Base-by-base conservation (phyloP, 2,329 filamentous ascomycete genomes). In the Gnomoniopsis sp. region DNA sequence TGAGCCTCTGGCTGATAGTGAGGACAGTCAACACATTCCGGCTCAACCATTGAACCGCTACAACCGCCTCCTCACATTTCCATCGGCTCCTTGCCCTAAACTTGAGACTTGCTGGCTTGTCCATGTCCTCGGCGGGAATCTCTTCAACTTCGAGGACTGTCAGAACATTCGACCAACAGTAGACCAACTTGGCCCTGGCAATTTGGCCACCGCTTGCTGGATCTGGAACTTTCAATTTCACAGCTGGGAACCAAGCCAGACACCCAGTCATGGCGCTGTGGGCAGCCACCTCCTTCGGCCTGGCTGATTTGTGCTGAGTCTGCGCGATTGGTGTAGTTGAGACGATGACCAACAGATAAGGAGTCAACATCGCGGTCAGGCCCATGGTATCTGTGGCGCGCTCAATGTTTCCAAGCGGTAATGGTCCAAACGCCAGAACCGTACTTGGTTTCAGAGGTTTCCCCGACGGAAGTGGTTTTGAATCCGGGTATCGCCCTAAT, bases 121-220 rank as follows among this genome's bases (percentile, higher is more conserved):
- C 89, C 62, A 85, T 87, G 64, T 91, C 87, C 15, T 86, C 82
- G 0, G 82, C 74, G 21, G 82, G 81, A 14, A 87, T 78, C 65
- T 95, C 89, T 53, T 93, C 87, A 12, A 98, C 86, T 63, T 99
- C 95, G 23, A 99, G 77, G 6, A 99, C 88, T 0, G 93, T 98
- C 64, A 99, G 77, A n/a, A 98, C 86, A 68, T 98, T 98, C 2
- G 95, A 98, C 95, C 95, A 99, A 73, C 93, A 97, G 75, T 99
- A 99, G 0, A 91, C 93, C 19, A 99, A 82, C 72, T 99, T 98
- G 41, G 88, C 89, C 68, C 87, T 88, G 19, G 90, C 93, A 11
- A 88, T 80, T 8, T 87, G 83, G 66, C 86, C 88, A 6, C 85
- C 86, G 0, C 84, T 85, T 49, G 83, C 80, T 1, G 84, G 77